These are phyloP conservation scores for Pseudogymnoascus pannorum DNA, from an alignment of 2,329 filamentous ascomycete genomes.

Conservation along the genomic window DNA sequence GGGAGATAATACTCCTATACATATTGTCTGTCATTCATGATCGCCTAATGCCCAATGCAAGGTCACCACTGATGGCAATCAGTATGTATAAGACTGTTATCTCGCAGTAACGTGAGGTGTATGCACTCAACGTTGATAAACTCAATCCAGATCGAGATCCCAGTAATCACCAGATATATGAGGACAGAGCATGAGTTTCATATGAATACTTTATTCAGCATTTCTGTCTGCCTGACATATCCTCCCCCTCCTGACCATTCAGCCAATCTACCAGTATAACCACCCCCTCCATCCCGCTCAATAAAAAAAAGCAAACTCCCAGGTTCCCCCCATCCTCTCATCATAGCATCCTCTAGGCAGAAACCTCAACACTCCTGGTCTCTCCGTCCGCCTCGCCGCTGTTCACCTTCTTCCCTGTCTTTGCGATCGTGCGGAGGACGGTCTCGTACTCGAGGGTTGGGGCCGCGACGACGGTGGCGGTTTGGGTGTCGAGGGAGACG, in stretches of 20 bases:
- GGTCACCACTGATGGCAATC: not conserved
- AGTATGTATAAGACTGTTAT: not conserved
- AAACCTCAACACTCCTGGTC: constrained; percentile 40
- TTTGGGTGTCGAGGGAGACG: constrained; percentile 80
- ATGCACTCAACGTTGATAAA: not conserved
- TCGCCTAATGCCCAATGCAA: too few species aligned
- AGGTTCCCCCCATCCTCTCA: not conserved
- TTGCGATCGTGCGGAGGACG: constrained; percentile 81
- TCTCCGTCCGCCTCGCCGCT: constrained; percentile 64
- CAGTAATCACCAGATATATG: not conserved
- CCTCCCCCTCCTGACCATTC: not conserved
- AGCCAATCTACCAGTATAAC: not conserved
- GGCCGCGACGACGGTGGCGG: constrained; percentile 67
- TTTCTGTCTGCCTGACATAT: not conserved
- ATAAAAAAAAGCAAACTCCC: not conserved
- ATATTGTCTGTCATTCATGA: not conserved
- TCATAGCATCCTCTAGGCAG: not conserved
- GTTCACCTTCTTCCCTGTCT: constrained; percentile 91
- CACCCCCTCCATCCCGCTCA: not conserved
- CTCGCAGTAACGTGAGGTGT: not conserved
- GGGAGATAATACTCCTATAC: not conserved
- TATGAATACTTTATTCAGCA: not conserved
- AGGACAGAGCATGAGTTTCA: not conserved
- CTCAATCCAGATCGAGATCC: not conserved
- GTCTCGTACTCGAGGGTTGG: constrained; percentile 66